These are phyloP conservation scores for Phialophora macrospora DNA, from an alignment of 2,329 filamentous ascomycete species.

Conservation along the genomic window DNA sequence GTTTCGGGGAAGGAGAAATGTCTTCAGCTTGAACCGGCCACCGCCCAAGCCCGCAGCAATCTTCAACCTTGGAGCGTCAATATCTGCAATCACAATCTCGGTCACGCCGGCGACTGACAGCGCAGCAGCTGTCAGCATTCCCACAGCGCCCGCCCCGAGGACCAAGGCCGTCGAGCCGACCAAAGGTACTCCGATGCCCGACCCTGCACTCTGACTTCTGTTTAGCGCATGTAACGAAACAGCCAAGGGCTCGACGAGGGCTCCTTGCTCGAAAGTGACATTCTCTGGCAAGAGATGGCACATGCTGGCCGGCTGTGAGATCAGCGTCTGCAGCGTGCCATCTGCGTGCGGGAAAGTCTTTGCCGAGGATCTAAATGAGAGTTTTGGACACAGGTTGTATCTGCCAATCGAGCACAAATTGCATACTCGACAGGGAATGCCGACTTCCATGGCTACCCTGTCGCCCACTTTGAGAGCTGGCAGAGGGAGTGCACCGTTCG, in stretches of 20 bases:
- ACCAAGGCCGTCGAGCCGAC: constrained; percentile 58
- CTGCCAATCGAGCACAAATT: constrained; percentile 60
- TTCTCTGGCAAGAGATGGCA: constrained; percentile 62
- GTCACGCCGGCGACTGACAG: constrained; percentile 60
- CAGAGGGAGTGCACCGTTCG: constrained; percentile 7
- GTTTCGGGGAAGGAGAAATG: constrained; percentile 45
- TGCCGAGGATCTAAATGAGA: constrained; percentile 64
- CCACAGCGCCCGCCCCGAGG: constrained; percentile 66
- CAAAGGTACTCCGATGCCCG: constrained; percentile 41
- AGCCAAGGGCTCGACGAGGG: constrained; percentile 64
- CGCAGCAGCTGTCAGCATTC: constrained; percentile 62
- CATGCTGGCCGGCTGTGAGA: constrained; percentile 66
- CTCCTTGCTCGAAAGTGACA: constrained; percentile 61
- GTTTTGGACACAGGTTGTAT: constrained; percentile 66
- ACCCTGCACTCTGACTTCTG: constrained; percentile 55
- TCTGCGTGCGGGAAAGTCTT: constrained; percentile 67
- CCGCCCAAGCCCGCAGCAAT: constrained; percentile 56
- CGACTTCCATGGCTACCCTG: constrained; percentile 90
- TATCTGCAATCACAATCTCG: constrained; percentile 65
- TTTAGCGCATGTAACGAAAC: constrained; percentile 65
- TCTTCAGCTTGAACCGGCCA: constrained; percentile 44
- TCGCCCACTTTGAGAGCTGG: constrained; percentile 64
- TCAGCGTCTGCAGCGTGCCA: constrained; percentile 66
- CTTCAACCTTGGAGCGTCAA: constrained; percentile 60
- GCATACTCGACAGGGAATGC: constrained; percentile 75